A percentile compares a stretch with the other conserved stretches of the same genome.
Conservation (phyloP, 2,329 filamentous ascomycete species). For the Aureobasidium pullulans region DNA sequence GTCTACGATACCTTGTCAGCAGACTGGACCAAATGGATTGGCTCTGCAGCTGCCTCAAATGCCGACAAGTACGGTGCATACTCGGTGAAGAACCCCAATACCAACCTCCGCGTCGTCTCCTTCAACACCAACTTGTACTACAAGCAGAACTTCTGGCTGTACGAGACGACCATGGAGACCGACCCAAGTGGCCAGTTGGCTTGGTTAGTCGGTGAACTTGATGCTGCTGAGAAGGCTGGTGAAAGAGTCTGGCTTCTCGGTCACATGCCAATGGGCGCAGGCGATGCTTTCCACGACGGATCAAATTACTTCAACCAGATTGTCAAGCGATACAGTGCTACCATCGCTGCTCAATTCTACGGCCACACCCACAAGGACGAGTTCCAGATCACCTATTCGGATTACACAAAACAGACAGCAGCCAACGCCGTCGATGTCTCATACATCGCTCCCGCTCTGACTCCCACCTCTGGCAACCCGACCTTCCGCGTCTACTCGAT, state of each 20-base stretch:
- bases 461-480: constrained; percentile 49
- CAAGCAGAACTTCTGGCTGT: constrained; percentile 51
- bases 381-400: constrained; percentile 48
- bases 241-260: constrained; percentile 52
- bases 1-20: constrained; percentile 44
- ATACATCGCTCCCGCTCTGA: constrained; percentile 49
- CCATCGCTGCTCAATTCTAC: constrained; percentile 50
- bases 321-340: constrained; percentile 46
- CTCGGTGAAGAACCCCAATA: constrained; percentile 36
- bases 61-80: constrained; percentile 42
- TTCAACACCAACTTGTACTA: constrained; percentile 56
- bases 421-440: constrained; percentile 43
- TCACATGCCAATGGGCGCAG: constrained; percentile 45
- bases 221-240: constrained; percentile 43
- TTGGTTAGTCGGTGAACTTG: constrained; percentile 49
- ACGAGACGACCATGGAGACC: constrained; percentile 41
- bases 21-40: constrained; percentile 45
- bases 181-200: constrained; percentile 48
- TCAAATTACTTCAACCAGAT: constrained; percentile 45
- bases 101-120: constrained; percentile 50
- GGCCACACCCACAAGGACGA: constrained; percentile 52
- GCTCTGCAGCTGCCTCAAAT: constrained; percentile 28
- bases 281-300: constrained; percentile 46
- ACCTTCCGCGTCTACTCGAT: constrained; percentile 54
- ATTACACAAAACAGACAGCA: constrained; percentile 38